phyloP scores from a whole-genome alignment of 495 filamentous ascomycete species.

The Podospora anserina region DNA sequence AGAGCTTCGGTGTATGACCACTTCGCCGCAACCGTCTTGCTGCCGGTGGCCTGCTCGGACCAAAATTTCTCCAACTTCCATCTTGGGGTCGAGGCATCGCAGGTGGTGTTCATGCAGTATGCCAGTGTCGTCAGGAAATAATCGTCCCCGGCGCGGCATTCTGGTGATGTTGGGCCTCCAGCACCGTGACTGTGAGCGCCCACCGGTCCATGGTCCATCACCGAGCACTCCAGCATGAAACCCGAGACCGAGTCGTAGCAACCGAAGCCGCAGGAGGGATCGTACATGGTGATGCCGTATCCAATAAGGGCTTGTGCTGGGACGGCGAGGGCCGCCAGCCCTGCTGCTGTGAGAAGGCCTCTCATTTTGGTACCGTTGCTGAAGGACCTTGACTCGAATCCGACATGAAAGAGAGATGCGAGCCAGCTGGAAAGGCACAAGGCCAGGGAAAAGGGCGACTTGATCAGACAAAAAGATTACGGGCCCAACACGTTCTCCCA shows the following conservation, averaged over 20 bases:
- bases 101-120: slow-evolving; percentile 37
- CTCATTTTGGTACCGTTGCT: slow-evolving; percentile 2
- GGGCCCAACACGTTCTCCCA: background rate
- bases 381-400: background rate
- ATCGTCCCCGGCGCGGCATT: slow-evolving; percentile 37
- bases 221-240: slow-evolving; percentile 33
- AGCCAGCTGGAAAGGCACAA: background rate
- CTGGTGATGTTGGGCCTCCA: slow-evolving; percentile 26
- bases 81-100: slow-evolving; percentile 21
- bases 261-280: slow-evolving; percentile 34
- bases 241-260: slow-evolving; percentile 29
- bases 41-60: slow-evolving; percentile 15
- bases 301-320: slow-evolving; percentile 30
- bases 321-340: background rate
- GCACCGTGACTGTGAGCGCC: slow-evolving; percentile 14
- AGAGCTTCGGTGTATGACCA: slow-evolving; percentile 23
- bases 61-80: slow-evolving; percentile 36
- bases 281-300: slow-evolving; percentile 36
- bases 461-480: background rate
- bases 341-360: background rate
- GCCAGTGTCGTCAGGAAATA: slow-evolving; percentile 38
- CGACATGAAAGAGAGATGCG: background rate
- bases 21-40: slow-evolving; percentile 11
- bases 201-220: slow-evolving; percentile 12
- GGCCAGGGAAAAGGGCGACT: background rate